Evolutionary conservation across 306 rosid genomes (phyloP).

Genomic region (Lablab purpureus): DNA sequence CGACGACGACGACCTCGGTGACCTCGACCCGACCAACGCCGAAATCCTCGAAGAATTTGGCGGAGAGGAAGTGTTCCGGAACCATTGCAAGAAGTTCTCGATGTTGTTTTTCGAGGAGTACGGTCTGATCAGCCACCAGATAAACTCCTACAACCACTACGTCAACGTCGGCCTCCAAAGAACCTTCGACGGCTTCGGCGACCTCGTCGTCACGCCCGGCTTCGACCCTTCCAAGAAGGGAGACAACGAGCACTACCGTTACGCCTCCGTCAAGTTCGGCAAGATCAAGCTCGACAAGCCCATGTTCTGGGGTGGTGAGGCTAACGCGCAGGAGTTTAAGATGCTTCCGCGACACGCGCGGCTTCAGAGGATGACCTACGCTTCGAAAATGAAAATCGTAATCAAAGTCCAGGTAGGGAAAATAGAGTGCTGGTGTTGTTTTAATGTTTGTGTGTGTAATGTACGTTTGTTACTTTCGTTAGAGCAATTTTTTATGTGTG

Average conservation of each 20-base stretch:
- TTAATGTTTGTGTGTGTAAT: neutral
- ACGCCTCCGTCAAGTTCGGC: constrained; percentile 79
- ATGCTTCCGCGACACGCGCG: constrained; percentile 95
- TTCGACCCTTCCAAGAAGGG: constrained; percentile 92
- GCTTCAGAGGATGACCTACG: constrained; percentile 92
- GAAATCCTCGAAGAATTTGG: constrained; percentile 56
- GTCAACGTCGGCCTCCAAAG: constrained; percentile 60
- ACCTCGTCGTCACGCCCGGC: constrained; percentile 72
- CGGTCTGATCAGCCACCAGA: constrained; percentile 90
- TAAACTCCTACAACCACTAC: constrained; percentile 80
- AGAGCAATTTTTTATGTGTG: neutral
- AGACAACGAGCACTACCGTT: constrained; percentile 65
- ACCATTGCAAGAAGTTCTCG: constrained; percentile 66
- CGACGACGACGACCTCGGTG: constrained; percentile 23
- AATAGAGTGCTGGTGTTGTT: neutral
- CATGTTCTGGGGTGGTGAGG: constrained; percentile 78
- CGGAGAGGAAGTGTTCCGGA: constrained; percentile 44
- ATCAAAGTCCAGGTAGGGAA: constrained; percentile 64
- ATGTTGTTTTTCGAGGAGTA: constrained; percentile 63
- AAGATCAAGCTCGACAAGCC: constrained; percentile 73
- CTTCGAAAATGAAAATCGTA: constrained; percentile 68
- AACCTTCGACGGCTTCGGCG: constrained; percentile 73
- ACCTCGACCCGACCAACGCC: constrained; percentile 17
- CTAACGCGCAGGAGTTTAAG: constrained; percentile 60
- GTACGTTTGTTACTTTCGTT: neutral